Evolutionary conservation across 495 filamentous ascomycete genomes (phyloP).

Genomic region (Endocarpon pusillum): DNA sequence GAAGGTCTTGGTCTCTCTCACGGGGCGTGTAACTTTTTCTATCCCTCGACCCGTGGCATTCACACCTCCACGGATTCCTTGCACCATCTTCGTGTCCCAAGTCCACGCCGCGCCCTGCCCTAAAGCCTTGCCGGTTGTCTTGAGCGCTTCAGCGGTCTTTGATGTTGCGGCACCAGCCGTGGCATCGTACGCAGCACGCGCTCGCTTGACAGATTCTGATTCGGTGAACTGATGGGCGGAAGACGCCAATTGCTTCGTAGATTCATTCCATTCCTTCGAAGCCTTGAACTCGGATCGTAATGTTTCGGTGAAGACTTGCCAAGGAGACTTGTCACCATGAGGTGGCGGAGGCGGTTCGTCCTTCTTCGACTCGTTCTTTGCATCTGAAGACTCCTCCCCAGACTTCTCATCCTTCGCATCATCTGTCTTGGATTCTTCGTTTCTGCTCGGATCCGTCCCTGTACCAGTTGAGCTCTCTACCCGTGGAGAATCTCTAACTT

Average conservation of each 20-base stretch:
- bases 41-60: slow-evolving; percentile 68
- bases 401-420: neutral
- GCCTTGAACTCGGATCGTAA: slow-evolving; percentile 83
- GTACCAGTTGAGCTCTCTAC: too few species aligned
- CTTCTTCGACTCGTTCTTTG: slow-evolving; percentile 40
- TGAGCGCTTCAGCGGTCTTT: slow-evolving; percentile 59
- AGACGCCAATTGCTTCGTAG: slow-evolving; percentile 80
- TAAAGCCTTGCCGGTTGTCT: slow-evolving; percentile 68
- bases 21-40: slow-evolving; percentile 83
- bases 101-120: slow-evolving; percentile 88
- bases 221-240: slow-evolving; percentile 84
- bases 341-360: slow-evolving; percentile 68
- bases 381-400: neutral
- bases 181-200: slow-evolving; percentile 67
- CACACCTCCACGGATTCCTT: slow-evolving; percentile 77
- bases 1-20: slow-evolving; percentile 84
- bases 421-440: too few species aligned
- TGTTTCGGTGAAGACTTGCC: slow-evolving; percentile 96
- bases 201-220: slow-evolving; percentile 76
- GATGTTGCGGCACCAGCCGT: slow-evolving; percentile 61
- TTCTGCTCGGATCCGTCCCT: too few species aligned
- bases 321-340: slow-evolving; percentile 92
- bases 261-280: slow-evolving; percentile 98
- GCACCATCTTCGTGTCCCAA: slow-evolving; percentile 87
- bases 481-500: too few species aligned